These are phyloP conservation scores for Calonectria pseudoreteaudii DNA, from an alignment of 2,329 filamentous ascomycete species.

Conservation along the genomic window DNA sequence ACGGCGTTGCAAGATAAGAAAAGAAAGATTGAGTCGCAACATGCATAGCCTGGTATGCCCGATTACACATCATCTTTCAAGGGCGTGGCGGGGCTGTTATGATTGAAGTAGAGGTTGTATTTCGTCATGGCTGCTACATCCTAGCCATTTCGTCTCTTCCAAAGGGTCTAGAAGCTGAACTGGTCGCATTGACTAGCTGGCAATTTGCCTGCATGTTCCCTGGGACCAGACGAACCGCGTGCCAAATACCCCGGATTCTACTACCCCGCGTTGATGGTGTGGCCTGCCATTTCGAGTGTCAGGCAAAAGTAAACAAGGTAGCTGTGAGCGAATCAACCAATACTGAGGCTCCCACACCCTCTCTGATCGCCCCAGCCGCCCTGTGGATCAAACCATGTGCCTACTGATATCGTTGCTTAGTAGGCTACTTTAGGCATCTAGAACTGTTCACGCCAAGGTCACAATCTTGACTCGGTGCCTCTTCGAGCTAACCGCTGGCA, in stretches of 20 bases:
- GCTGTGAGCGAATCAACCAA: neutral
- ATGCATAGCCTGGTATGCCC: neutral
- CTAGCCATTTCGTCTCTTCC: neutral
- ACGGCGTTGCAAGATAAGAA: neutral
- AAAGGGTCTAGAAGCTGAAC: neutral
- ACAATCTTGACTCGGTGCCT: neutral
- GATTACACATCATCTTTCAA: neutral
- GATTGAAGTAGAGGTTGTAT: neutral
- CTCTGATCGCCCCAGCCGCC: neutral
- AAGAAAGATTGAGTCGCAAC: neutral
- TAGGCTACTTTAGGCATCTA: neutral
- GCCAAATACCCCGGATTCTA: slow-evolving; percentile 11
- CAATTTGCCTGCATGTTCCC: neutral
- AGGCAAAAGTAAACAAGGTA: neutral
- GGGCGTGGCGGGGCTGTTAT: neutral
- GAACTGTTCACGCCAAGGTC: neutral
- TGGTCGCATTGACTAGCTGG: neutral
- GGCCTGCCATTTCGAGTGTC: slow-evolving; percentile 3
- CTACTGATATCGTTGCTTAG: slow-evolving; percentile 5
- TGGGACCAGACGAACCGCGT: neutral
- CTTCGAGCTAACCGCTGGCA: neutral
- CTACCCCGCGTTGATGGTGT: slow-evolving; percentile 5
- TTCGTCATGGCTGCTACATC: neutral
- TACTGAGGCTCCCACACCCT: neutral
- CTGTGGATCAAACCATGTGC: neutral